Evolutionary conservation across 225 moss, liverwort and hornwort species (phyloP), one percentile per base, ranked within the genome.

Genomic region (Bryum argenteum): DNA sequence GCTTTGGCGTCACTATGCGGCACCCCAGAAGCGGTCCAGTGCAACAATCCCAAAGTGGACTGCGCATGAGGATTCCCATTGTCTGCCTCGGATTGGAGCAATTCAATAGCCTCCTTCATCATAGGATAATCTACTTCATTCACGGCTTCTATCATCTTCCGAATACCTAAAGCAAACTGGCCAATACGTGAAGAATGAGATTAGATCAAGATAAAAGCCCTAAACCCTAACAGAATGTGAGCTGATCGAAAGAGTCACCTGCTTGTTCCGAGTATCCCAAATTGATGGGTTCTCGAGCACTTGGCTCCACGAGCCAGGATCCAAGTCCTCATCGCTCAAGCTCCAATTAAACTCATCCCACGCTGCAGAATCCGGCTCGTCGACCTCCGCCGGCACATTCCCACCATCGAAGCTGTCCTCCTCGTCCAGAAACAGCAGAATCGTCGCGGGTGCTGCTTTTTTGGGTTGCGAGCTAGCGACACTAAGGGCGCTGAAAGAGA

Each of bases 331-430:
- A 65, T 96, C 96, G 51, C 78, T 82, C 39, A 68, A 74, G 6
- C 80, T 50, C 23, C 87, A 84, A 26, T 88, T 91, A 56, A 96
- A 96, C 67, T 96, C 96, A 39, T 96, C 96, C 96, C 93, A 96
- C 66, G 90, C 93, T 4, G 79, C 72, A 58, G 74, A 53, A 11
- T 17, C 48, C 48, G 74, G 53, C 45, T 90, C 90, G 24, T 89
- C 79, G 26, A 80, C 83, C 19, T 85, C 91, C 65, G 75, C 53
- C 39, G 65, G 67, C 14, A 60, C 23, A 33, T 68, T 78, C 55
- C 77, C 84, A 17, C 57, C 17, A 18, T 81, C 81, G 3, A 75
- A 9, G 17, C 62, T 61, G 12, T 65, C 74, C 14, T 87, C 87
- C 13, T 79, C 81, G 0, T 68, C 75, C 22, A 59, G 23, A 74